Conservation (phyloP, 2,329 filamentous ascomycete species). For the Trichoderma polysporum region DNA sequence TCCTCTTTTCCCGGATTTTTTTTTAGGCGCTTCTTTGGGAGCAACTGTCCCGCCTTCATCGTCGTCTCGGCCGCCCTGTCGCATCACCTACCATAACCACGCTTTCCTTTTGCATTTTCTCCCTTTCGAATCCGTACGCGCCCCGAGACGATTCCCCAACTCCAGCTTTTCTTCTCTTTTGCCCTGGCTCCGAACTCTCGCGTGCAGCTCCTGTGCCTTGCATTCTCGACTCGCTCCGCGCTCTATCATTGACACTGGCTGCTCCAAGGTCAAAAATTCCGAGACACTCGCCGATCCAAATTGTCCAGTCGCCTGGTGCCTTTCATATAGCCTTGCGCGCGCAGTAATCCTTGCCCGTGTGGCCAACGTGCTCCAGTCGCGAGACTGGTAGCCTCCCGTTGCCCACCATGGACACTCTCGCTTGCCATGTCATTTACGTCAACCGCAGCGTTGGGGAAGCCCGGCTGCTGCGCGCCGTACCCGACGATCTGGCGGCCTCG, state of each 20-base stretch:
- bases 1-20: background rate
- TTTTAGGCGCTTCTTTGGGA: background rate
- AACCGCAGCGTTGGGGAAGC: conserved; percentile 53
- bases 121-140: conserved; percentile 3
- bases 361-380: conserved; percentile 59
- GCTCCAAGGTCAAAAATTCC: background rate
- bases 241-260: conserved; percentile 1
- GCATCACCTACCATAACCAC: conserved; percentile 12
- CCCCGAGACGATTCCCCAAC: background rate
- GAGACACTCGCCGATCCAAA: conserved; percentile 9
- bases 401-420: conserved; percentile 56
- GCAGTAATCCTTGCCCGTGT: conserved; percentile 33
- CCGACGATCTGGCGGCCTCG: conserved; percentile 22
- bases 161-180: background rate
- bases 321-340: conserved; percentile 19
- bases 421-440: conserved; percentile 61
- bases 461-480: conserved; percentile 40
- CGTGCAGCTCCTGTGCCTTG: background rate
- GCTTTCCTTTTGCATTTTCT: conserved; percentile 4
- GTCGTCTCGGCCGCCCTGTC: conserved; percentile 20
- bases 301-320: conserved; percentile 9
- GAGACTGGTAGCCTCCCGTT: conserved; percentile 59
- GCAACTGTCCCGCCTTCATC: conserved; percentile 6
- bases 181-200: background rate
- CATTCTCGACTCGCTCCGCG: background rate